These are phyloP conservation scores for Coix lacrymajobi DNA, from an alignment of 176 grass and related monocot genomes.

Conservation along the genomic window DNA sequence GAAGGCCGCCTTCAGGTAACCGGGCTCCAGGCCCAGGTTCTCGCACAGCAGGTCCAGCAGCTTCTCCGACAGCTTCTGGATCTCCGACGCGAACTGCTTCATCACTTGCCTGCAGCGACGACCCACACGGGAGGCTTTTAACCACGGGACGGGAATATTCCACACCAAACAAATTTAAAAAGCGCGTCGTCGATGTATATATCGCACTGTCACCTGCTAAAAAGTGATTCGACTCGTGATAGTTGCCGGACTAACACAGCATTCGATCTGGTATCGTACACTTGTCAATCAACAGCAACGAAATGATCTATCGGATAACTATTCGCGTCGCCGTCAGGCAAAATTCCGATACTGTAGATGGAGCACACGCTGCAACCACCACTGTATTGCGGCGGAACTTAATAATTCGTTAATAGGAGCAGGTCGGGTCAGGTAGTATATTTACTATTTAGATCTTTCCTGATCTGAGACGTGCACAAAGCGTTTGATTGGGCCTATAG, in stretches of 20 bases:
- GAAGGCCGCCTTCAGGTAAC: constrained; percentile 63
- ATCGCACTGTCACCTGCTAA: background rate
- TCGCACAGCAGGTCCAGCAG: constrained; percentile 80
- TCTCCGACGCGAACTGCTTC: constrained; percentile 55
- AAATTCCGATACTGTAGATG: background rate
- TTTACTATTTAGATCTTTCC: too few species aligned
- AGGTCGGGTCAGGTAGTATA: background rate
- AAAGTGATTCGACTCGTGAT: constrained; percentile 18
- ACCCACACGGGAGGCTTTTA: background rate
- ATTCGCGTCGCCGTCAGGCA: background rate
- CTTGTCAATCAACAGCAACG: background rate
- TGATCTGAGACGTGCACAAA: background rate
- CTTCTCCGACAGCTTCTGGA: constrained; percentile 66
- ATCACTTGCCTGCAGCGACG: constrained; percentile 49
- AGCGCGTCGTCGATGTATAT: background rate
- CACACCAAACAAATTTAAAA: background rate
- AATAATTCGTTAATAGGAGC: background rate
- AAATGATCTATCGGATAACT: background rate
- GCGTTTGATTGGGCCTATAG: background rate
- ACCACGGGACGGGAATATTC: background rate
- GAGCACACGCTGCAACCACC: background rate
- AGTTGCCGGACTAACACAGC: background rate
- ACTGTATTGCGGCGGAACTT: too few species aligned
- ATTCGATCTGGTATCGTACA: background rate
- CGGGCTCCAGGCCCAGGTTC: constrained; percentile 81